Evolutionary conservation across 75 land plant species (phyloP), one percentile per base, ranked within the genome.

Genomic region (Sequoiadendron giganteum): DNA sequence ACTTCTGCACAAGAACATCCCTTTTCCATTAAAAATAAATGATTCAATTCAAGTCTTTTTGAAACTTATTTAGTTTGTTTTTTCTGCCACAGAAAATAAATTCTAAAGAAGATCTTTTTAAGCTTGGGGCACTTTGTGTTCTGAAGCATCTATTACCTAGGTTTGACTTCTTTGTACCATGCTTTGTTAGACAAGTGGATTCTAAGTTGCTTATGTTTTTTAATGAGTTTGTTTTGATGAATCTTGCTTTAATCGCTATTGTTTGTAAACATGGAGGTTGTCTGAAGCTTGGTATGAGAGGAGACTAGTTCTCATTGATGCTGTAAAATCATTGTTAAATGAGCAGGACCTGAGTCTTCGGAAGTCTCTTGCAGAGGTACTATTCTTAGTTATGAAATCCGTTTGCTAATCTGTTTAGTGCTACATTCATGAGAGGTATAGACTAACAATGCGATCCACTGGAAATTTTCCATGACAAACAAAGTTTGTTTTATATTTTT

Each of bases 91-190:
- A 98, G 99, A 92, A 90, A 89, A 91, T 96, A 87, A 88, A 93
- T 85, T 87, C 90, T 21, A 95, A 97, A 83, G 99, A 98, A 90
- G 99, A 94, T 85, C 83, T 88, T 36, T 85, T 90, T 61, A 93
- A 91, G 72, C 91, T 96, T 89, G 99, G 99, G 47, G 89, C 98
- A 45, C 93, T 97, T 81, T 91, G 92, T 87, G 93, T 94, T 47
- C 38, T 97, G 32, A 97, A 94, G 92, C 99, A 98, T 89, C 97
- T 98, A 9, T 91, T 98, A 86, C 97, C 99, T 28, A 95, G 99
- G 99, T 98, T 85, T n/a, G 58, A 21, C 25, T 49, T 82, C 25
- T 19, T 81, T 45, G 88, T 34, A 82, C 55, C 54, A 32, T 85
- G 28, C 58, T 87, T 55, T 76, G 40, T 73, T 3, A 34, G 25